Evolutionary conservation across 768 basidiomycete species (phyloP), one percentile per base, ranked within the genome.

Genomic region (Krasilnikovozyma curviuscula): DNA sequence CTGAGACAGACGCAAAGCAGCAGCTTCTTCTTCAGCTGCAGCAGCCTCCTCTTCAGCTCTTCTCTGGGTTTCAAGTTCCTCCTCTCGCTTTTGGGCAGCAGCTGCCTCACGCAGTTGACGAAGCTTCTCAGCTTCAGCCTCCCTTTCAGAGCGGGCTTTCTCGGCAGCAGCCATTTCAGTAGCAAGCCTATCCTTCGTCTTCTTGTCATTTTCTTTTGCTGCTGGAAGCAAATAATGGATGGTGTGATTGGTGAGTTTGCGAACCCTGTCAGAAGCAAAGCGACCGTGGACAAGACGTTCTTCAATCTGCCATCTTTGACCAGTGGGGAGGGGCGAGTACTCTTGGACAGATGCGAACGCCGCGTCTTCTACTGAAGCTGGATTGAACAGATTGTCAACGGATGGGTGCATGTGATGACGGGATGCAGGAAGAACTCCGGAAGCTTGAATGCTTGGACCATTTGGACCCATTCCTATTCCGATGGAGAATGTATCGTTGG

Each of bases 271-370:
- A 10, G 71, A 63, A 8, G 78, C 73, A 50, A 80, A 79, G 54
- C 77, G 76, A 14, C 81, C 79, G 49, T 85, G 78, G 21, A 83
- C 66, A 28, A 83, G 77, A 59, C 81, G 83, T 52, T 75, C 76
- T 63, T 91, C 88, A 60, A 91, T 86, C 1, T 73, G 68, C 89
- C 89, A 95, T 49, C 89, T 74, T 57, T 84, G 81, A 27, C 78
- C 60, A 1, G 88, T 91, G 9, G 81, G 69, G 46, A 83, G 66
- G 1, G 86, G 84, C 28, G 81, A 77, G 41, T 85, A 78, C 38
- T 76, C 77, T 31, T 75, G 76, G 33, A 66, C 71, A 52, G 76
- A 74, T 6, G 54, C 38, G 35, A 32, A 48, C 12, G 46, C n/a
- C n/a, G n/a, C n/a, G n/a, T n/a, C n/a, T n/a, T n/a, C n/a, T n/a